These are phyloP conservation scores for Penicillium concentricum DNA, from an alignment of 2,329 filamentous ascomycete genomes.

Conservation along the genomic window DNA sequence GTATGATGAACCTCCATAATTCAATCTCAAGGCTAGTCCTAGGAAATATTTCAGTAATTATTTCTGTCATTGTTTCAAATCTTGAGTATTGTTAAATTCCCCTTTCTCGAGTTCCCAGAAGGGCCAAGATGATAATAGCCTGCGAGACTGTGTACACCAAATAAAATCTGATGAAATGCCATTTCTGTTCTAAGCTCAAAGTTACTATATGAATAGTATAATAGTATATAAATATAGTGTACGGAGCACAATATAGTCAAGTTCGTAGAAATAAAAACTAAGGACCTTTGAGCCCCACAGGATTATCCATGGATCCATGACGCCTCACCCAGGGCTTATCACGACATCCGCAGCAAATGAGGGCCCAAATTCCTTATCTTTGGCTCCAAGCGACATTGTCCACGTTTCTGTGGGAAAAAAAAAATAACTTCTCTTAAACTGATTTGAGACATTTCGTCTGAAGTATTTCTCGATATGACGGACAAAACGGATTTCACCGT, in stretches of 20 bases:
- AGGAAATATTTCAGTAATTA: neutral
- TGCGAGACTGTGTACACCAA: no score
- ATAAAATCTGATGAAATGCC: no score
- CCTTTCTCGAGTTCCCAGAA: no score
- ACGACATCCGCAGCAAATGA: conserved; percentile 29
- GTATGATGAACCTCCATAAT: neutral
- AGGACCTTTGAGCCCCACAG: no score
- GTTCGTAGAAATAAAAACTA: no score
- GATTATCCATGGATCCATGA: neutral
- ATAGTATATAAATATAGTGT: no score
- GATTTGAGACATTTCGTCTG: no score
- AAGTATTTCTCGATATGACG: neutral
- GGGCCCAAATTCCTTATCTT: neutral
- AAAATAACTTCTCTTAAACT: neutral
- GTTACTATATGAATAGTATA: no score
- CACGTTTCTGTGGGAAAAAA: neutral
- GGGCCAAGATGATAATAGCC: no score
- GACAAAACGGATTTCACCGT: conserved; percentile 7
- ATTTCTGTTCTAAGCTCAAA: no score
- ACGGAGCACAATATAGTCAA: no score
- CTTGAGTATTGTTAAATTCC: neutral
- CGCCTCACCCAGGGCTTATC: conserved; percentile 15
- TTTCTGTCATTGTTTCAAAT: neutral
- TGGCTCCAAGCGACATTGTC: neutral
- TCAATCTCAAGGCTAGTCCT: neutral